Conservation (phyloP, 148 eudicot species). For the Camellia lanceoleosa region DNA sequence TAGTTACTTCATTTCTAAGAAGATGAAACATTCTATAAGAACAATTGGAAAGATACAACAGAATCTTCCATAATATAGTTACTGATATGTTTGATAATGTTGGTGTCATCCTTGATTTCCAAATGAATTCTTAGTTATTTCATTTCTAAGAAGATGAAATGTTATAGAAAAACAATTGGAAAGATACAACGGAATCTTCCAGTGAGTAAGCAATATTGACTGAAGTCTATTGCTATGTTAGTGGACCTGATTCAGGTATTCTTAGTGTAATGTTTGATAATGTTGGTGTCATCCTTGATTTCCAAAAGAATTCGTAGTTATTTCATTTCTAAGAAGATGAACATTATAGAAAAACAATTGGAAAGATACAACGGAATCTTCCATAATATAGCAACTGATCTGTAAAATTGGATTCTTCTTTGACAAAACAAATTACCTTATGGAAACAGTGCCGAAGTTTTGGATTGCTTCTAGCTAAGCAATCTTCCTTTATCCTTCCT, state of each 20-base stretch:
- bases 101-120: no score
- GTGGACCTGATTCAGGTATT: neutral
- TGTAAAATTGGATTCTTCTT: neutral
- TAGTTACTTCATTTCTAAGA: neutral
- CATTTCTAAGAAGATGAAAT: no score
- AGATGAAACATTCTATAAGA: neutral
- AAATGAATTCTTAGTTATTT: no score
- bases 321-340: conserved; percentile 1
- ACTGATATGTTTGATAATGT: no score
- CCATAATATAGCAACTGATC: neutral
- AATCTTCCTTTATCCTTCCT: neutral
- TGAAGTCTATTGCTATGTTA: neutral
- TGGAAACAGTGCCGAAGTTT: neutral
- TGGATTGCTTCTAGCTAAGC: neutral
- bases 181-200: neutral
- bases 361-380: neutral
- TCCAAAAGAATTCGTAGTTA: neutral
- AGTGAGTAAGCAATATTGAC: neutral
- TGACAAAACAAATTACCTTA: neutral
- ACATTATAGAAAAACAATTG: no score
- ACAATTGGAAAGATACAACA: neutral
- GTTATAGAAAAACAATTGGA: no score
- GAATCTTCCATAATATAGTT: neutral
- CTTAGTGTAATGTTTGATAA: neutral
- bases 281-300: neutral